These are phyloP conservation scores for Lolium rigidum DNA, from an alignment of 176 grass and related monocot genomes.

Conservation along the genomic window DNA sequence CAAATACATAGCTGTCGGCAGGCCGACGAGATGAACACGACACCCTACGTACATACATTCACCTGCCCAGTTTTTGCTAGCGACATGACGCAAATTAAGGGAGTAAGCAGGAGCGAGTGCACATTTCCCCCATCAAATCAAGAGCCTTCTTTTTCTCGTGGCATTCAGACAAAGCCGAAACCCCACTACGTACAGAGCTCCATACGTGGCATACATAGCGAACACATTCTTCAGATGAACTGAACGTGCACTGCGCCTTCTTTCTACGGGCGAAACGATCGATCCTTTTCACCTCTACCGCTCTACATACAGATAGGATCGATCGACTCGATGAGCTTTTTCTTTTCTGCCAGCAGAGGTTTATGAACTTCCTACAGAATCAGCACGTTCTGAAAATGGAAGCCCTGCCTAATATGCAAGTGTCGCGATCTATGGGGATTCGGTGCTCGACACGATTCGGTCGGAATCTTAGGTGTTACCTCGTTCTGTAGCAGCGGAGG, in stretches of 20 bases:
- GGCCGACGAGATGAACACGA: neutral
- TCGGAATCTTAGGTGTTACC: neutral
- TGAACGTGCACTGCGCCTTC: neutral
- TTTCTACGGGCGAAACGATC: neutral
- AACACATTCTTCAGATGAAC: neutral
- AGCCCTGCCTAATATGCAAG: neutral
- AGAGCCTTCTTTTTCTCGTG: neutral
- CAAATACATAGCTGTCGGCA: neutral
- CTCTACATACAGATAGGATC: slow-evolving; percentile 19
- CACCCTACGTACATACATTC: neutral
- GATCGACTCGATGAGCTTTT: neutral
- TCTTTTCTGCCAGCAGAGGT: no score
- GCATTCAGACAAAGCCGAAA: neutral
- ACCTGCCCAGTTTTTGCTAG: neutral
- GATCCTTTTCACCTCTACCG: neutral
- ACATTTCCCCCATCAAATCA: no score
- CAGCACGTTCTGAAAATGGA: neutral
- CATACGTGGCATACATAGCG: neutral
- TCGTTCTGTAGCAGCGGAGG: neutral
- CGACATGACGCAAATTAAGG: neutral
- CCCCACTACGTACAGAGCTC: neutral
- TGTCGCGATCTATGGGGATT: neutral
- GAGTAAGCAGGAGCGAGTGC: neutral
- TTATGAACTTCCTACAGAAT: neutral
- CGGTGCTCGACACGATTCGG: neutral